Conservation (phyloP, 768 basidiomycete genomes). For the Lentinula lateritia region DNA sequence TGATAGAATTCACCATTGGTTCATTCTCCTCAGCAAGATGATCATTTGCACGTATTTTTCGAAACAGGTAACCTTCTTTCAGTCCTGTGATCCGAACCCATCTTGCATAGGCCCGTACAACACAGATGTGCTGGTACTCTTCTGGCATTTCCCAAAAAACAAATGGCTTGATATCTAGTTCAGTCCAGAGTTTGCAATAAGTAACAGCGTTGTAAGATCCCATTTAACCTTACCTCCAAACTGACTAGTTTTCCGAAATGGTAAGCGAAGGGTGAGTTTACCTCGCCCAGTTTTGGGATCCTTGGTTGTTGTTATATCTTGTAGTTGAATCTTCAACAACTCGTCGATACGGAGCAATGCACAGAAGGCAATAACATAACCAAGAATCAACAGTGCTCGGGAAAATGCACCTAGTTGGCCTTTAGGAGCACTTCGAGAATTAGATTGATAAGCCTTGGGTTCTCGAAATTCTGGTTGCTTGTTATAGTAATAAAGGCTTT, state of each 20-base stretch:
- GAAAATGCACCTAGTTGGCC: background rate
- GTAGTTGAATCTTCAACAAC: conserved; percentile 11
- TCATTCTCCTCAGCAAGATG: conserved; percentile 4
- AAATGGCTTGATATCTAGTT: conserved; percentile 15
- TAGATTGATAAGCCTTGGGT: too few species aligned
- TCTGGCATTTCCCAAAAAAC: background rate
- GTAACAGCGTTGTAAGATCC: too few species aligned
- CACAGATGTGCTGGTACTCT: too few species aligned
- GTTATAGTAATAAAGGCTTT: too few species aligned
- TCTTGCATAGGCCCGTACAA: background rate
- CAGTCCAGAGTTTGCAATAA: too few species aligned
- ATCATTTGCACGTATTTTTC: conserved; percentile 7
- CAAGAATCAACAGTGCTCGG: background rate
- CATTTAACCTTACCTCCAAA: too few species aligned
- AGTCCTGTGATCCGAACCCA: conserved; percentile 9
- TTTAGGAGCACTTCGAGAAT: background rate
- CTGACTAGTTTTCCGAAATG: too few species aligned
- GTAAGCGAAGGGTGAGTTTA: too few species aligned
- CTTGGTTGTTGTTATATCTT: conserved; percentile 1
- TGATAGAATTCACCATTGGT: conserved; percentile 7
- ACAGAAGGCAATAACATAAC: conserved; percentile 7
- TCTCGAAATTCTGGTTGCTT: too few species aligned
- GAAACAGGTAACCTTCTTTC: conserved; percentile 10
- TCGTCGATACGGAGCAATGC: conserved; percentile 15
- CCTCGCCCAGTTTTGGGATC: background rate